A percentile compares a stretch with the other conserved stretches of the same genome.
Conservation (phyloP, 192 early-diverging fungal genomes). For the Umbelopsis sp. region DNA sequence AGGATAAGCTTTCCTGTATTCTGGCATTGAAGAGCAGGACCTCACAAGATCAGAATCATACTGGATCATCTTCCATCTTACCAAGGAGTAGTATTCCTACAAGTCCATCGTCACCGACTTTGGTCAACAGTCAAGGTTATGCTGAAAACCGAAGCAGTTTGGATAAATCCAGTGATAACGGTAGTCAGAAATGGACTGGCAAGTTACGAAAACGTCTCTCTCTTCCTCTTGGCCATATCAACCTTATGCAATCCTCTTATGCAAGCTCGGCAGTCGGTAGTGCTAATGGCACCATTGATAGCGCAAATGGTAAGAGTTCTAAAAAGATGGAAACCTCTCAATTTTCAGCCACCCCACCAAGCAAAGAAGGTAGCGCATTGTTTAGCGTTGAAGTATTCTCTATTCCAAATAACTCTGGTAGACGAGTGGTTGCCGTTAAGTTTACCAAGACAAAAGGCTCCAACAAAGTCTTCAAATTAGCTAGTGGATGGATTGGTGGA, state of each 20-base stretch:
- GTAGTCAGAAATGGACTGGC: conserved; percentile 7
- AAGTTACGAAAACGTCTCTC: conserved; percentile 27
- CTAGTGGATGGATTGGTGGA: conserved; percentile 34
- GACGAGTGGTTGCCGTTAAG: conserved; percentile 24
- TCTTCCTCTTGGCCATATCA: conserved; percentile 19
- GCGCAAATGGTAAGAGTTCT: not conserved
- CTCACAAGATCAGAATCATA: not conserved
- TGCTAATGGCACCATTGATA: not conserved
- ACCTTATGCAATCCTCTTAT: conserved; percentile 11
- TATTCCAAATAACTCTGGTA: conserved; percentile 2
- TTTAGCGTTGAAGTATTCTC: conserved; percentile 34
- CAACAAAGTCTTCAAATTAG: conserved; percentile 34
- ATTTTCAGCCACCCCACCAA: not conserved
- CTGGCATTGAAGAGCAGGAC: conserved; percentile 2
- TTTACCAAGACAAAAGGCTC: conserved; percentile 33
- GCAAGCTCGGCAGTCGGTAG: conserved; percentile 10
- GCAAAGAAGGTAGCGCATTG: conserved; percentile 22
- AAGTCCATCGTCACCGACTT: not conserved
- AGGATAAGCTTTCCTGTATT: conserved; percentile 10
- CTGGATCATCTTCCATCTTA: conserved; percentile 1
- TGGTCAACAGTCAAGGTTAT: not conserved
- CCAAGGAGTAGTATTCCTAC: not conserved
- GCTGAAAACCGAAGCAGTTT: not conserved
- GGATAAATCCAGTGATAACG: conserved; percentile 2
- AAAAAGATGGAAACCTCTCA: not conserved